phyloP scores from a whole-genome alignment of 208 protist species.

The Naegleria lovaniensis region DNA sequence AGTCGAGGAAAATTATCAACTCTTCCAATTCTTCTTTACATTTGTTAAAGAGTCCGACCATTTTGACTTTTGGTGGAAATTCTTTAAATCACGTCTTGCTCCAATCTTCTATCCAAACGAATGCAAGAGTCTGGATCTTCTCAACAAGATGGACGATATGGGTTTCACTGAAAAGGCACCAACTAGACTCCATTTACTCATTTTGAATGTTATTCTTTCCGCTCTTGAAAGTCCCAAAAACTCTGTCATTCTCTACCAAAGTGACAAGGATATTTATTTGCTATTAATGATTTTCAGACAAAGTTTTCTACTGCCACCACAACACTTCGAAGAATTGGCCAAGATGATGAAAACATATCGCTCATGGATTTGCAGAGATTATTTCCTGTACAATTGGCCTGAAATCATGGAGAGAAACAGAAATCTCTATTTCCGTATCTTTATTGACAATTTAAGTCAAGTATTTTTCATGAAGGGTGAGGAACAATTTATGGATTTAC shows the following conservation, averaged over 20 bases:
- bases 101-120: slow-evolving; percentile 12
- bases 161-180: not conserved
- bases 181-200: not conserved
- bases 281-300: slow-evolving; percentile 26
- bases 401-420: slow-evolving; percentile 28
- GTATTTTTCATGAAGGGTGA: slow-evolving; percentile 15
- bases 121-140: slow-evolving; percentile 11
- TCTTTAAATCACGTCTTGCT: slow-evolving; percentile 9
- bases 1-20: not conserved
- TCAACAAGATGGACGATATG: slow-evolving; percentile 19
- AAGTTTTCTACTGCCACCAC: not conserved
- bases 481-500: not conserved
- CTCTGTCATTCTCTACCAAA: not conserved
- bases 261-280: slow-evolving; percentile 24
- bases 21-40: not conserved
- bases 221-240: slow-evolving; percentile 7
- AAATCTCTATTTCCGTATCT: slow-evolving; percentile 11
- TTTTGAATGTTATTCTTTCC: not conserved
- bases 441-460: slow-evolving; percentile 23
- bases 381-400: slow-evolving; percentile 9
- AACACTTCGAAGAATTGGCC: not conserved
- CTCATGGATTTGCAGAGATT: slow-evolving; percentile 21
- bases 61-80: slow-evolving; percentile 23
- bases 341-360: slow-evolving; percentile 19
- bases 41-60: not conserved